A percentile compares a stretch with the other conserved stretches of the same genome.
Evolutionary conservation across 306 rosid species (phyloP).

Genomic region (Quercus dentata): DNA sequence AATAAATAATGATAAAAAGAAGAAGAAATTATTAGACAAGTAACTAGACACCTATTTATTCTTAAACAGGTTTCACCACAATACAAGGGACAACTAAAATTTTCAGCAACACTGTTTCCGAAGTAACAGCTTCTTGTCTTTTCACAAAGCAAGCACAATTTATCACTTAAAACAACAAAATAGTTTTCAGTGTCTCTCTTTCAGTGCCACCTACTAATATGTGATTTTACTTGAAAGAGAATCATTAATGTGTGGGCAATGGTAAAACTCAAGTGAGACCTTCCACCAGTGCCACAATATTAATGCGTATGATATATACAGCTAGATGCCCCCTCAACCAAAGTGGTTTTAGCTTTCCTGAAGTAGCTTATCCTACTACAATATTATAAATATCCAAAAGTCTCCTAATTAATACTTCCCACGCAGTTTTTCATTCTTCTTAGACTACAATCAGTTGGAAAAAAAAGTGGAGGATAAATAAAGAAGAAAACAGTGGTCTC

Average conservation of each 20-base stretch:
- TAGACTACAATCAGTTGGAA: not conserved
- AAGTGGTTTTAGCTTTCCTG: not conserved
- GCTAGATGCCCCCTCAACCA: not conserved
- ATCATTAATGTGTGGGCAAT: not conserved
- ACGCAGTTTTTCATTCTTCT: not conserved
- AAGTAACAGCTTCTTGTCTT: not conserved
- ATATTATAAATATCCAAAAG: not conserved
- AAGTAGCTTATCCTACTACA: not conserved
- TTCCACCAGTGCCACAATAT: not conserved
- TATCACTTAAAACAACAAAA: not conserved
- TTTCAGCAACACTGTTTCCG: not conserved
- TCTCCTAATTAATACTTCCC: not conserved
- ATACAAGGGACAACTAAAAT: not conserved
- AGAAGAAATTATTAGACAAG: not conserved
- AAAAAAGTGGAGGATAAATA: not conserved
- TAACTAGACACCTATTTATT: not conserved
- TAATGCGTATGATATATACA: not conserved
- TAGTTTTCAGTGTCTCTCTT: not conserved
- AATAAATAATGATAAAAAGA: not conserved
- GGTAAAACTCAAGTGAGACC: not conserved
- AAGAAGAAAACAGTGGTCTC: not conserved
- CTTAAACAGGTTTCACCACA: not conserved
- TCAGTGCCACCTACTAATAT: not conserved
- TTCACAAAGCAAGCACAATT: not conserved
- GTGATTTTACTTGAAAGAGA: not conserved